Conservation (phyloP, 768 basidiomycete genomes). For the Lentinula boryana region DNA sequence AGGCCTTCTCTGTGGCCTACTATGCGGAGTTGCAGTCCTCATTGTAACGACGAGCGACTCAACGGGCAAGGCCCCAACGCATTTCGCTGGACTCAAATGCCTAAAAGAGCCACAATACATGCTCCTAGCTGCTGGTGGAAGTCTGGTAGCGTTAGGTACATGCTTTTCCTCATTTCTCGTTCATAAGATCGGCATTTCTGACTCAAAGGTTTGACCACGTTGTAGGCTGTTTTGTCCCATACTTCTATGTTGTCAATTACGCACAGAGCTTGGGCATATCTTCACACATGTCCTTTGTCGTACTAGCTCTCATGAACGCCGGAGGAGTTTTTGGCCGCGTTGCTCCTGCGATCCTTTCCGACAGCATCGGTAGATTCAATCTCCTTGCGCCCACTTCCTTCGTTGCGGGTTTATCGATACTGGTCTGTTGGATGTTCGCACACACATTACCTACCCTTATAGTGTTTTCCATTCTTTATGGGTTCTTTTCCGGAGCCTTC, state of each 20-base stretch:
- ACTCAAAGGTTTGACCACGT: background rate
- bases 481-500: conserved; percentile 64
- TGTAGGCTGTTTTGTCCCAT: conserved; percentile 65
- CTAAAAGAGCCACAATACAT: conserved; percentile 42
- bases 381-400: conserved; percentile 58
- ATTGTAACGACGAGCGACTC: conserved; percentile 29
- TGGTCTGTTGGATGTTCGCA: conserved; percentile 52
- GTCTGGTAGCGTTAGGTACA: conserved; percentile 57
- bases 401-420: conserved; percentile 53
- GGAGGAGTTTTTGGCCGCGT: conserved; percentile 63
- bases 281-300: conserved; percentile 38
- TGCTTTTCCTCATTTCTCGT: background rate
- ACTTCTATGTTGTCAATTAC: conserved; percentile 64
- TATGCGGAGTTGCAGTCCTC: conserved; percentile 40
- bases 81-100: background rate
- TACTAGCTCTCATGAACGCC: conserved; percentile 64
- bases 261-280: conserved; percentile 34
- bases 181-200: background rate
- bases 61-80: conserved; percentile 10
- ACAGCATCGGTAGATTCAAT: conserved; percentile 62
- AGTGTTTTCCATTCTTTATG: conserved; percentile 41
- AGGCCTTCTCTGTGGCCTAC: conserved; percentile 41
- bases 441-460: conserved; percentile 33
- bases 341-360: conserved; percentile 57
- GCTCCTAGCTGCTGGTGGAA: conserved; percentile 47